These are phyloP conservation scores for Byssochlamys sp. DNA, from an alignment of 2,329 filamentous ascomycete species.

Conservation along the genomic window DNA sequence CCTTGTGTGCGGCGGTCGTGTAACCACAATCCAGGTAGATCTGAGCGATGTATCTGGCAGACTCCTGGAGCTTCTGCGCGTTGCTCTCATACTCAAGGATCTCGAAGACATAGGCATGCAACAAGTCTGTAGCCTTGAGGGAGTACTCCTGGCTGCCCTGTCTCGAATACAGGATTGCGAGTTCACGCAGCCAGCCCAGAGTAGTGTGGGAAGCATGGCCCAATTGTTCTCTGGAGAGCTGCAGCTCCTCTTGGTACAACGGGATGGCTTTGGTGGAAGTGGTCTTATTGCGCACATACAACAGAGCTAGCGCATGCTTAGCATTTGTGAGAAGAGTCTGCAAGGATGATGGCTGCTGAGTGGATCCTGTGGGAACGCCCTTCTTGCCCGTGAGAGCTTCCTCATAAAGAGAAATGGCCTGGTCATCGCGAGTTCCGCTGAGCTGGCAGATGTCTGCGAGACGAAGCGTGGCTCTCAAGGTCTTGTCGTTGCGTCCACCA, in stretches of 20 bases:
- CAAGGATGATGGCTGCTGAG: constrained; percentile 7
- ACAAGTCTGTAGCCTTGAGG: constrained; percentile 27
- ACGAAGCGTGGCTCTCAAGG: constrained; percentile 28
- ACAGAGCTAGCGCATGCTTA: constrained; percentile 42
- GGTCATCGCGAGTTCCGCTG: constrained; percentile 34
- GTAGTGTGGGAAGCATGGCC: constrained; percentile 41
- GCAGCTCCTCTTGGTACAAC: constrained; percentile 36
- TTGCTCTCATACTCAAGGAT: constrained; percentile 33
- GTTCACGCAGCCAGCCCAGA: constrained; percentile 34
- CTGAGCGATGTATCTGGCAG: constrained; percentile 37
- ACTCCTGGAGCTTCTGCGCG: constrained; percentile 37
- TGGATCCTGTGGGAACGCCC: constrained; percentile 25
- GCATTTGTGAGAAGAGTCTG: constrained; percentile 35
- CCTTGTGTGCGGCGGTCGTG: constrained; percentile 29
- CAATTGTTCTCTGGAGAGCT: constrained; percentile 33
- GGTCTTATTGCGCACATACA: constrained; percentile 37
- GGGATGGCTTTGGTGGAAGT: constrained; percentile 29
- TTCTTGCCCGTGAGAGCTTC: constrained; percentile 35
- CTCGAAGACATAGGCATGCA: constrained; percentile 35
- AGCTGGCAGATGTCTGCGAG: constrained; percentile 41
- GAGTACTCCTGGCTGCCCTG: constrained; percentile 31
- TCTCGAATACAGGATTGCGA: constrained; percentile 35
- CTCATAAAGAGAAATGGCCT: constrained; percentile 40
- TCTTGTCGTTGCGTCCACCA: constrained; percentile 24
- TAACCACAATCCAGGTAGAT: constrained; percentile 39